Evolutionary conservation across 257 asterid species (phyloP).

Genomic region (Solanum tacnaense): DNA sequence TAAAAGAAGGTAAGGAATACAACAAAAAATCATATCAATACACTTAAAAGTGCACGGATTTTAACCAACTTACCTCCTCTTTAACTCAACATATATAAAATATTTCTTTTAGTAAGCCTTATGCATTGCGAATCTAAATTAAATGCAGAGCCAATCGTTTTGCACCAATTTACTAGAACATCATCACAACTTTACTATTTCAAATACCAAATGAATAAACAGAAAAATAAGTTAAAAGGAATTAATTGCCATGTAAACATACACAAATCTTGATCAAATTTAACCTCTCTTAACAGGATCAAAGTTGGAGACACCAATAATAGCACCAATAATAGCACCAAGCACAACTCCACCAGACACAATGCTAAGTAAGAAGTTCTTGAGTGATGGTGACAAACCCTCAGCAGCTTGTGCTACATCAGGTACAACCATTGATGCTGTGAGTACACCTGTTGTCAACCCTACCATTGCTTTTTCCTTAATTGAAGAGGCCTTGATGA

Average conservation of each 20-base stretch:
- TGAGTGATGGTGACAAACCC: too few species aligned
- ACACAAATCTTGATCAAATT: background rate
- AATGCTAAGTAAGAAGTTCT: too few species aligned
- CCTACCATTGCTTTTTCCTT: too few species aligned
- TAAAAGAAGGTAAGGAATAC: too few species aligned
- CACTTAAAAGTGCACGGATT: background rate
- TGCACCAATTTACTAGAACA: background rate
- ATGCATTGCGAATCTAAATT: background rate
- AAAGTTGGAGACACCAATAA: background rate
- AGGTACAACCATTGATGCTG: too few species aligned
- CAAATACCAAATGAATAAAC: background rate
- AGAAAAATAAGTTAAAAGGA: background rate
- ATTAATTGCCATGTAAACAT: background rate
- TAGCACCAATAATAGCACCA: conserved; percentile 6
- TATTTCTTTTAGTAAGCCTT: background rate
- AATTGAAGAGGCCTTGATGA: conserved; percentile 38
- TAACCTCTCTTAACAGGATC: too few species aligned
- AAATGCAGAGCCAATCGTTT: background rate
- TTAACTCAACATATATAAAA: background rate
- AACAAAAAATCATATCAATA: background rate
- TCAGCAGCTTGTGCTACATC: too few species aligned
- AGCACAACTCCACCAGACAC: too few species aligned
- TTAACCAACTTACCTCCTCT: conserved; percentile 26
- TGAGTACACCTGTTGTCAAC: too few species aligned
- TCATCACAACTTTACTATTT: background rate